Evolutionary conservation across 176 grass and related monocot species (phyloP).

Genomic region (Rhynchospora pubera): DNA sequence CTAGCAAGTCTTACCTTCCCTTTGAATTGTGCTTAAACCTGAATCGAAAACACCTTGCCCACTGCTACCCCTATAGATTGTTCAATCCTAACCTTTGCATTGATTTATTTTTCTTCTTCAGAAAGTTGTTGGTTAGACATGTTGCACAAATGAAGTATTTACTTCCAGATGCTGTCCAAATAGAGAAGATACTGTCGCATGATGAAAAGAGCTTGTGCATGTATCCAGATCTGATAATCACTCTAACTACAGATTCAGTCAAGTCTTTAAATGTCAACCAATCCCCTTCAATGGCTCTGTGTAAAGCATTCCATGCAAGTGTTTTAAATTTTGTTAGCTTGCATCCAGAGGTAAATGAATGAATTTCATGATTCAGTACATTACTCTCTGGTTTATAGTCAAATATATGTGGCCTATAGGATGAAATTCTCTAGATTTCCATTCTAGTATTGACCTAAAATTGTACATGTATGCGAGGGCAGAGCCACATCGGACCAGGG

Average conservation of each 20-base stretch:
- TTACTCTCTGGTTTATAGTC: not conserved
- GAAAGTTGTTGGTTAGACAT: conserved; percentile 55
- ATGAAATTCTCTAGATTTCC: not conserved
- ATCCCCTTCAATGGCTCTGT: conserved; percentile 56
- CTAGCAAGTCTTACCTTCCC: not conserved
- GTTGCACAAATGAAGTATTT: conserved; percentile 85
- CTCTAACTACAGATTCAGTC: conserved; percentile 47
- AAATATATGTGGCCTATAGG: not conserved
- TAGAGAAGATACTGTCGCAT: conserved; percentile 69
- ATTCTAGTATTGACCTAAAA: not conserved
- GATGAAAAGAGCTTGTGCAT: conserved; percentile 70
- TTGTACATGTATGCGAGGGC: not conserved
- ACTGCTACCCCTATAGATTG: not conserved
- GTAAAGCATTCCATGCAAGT: conserved; percentile 63
- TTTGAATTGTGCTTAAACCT: not conserved
- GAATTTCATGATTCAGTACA: not conserved
- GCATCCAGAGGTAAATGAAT: conserved; percentile 60
- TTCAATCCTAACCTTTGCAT: not conserved
- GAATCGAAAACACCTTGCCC: not conserved
- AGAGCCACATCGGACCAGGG: too few relatives aligned
- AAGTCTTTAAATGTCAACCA: conserved; percentile 32
- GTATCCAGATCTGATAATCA: conserved; percentile 83
- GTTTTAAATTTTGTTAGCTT: conserved; percentile 51
- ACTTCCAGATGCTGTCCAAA: conserved; percentile 76
- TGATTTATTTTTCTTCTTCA: conserved; percentile 27